Percentiles rank a stretch among this genome's conserved stretches.
Evolutionary conservation across 805 yeast genomes (phyloP).

Genomic region (Candida insectorum): DNA sequence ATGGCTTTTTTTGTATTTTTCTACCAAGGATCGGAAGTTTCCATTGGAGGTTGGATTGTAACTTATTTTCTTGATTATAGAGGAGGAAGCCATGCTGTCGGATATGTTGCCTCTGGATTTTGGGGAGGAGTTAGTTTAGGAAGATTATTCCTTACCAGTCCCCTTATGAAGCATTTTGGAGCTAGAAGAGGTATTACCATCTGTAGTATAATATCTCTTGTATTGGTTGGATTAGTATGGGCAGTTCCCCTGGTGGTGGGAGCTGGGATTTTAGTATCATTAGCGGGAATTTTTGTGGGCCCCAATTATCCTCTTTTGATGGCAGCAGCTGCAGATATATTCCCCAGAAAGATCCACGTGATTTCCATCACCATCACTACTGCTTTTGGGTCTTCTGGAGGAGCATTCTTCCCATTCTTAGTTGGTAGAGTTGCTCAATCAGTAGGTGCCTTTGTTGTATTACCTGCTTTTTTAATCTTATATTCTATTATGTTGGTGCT

Average conservation of each 20-base stretch:
- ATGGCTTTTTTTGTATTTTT: constrained; percentile 53
- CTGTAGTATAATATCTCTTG: constrained; percentile 28
- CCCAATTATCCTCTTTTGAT: constrained; percentile 61
- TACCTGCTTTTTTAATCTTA: constrained; percentile 43
- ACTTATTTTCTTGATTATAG: constrained; percentile 58
- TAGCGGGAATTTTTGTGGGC: constrained; percentile 60
- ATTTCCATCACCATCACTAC: constrained; percentile 48
- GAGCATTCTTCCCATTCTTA: constrained; percentile 54
- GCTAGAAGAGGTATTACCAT: constrained; percentile 43
- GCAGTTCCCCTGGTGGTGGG: constrained; percentile 38
- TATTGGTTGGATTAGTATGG: constrained; percentile 47
- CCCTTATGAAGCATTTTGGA: constrained; percentile 36
- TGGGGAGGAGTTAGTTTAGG: constrained; percentile 73
- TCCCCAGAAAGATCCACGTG: constrained; percentile 51
- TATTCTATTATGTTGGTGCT: constrained; percentile 25
- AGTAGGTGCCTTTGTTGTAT: constrained; percentile 45
- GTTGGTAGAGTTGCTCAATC: constrained; percentile 48
- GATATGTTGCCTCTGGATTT: constrained; percentile 65
- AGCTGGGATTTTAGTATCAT: constrained; percentile 46
- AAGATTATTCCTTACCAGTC: constrained; percentile 46
- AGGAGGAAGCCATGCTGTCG: constrained; percentile 45
- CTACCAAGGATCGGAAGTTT: constrained; percentile 67
- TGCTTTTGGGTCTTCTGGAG: constrained; percentile 56
- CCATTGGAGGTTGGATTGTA: constrained; percentile 71
- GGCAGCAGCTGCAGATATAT: constrained; percentile 35